phyloP scores from a whole-genome alignment of 441 rosid genomes.

The Erysimum cheiri region DNA sequence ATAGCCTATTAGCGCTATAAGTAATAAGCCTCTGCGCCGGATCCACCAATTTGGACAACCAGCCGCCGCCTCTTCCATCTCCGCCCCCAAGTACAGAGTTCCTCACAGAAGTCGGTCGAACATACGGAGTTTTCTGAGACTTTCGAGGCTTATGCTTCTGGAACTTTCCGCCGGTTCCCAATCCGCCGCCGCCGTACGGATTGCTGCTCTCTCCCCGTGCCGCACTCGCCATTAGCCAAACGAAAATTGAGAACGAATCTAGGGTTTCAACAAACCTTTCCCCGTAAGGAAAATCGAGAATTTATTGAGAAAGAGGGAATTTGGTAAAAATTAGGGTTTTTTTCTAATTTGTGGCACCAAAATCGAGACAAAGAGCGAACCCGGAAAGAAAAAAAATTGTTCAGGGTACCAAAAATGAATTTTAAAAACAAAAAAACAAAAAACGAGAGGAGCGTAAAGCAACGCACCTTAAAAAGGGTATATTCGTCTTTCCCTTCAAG shows the following conservation, averaged over 20 bases:
- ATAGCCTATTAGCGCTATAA: conserved; percentile 76
- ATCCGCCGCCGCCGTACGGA: conserved; percentile 53
- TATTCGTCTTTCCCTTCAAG: conserved; percentile 9
- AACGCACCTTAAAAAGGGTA: conserved; percentile 39
- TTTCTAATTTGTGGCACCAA: conserved; percentile 42
- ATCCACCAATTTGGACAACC: conserved; percentile 90
- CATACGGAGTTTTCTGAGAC: conserved; percentile 73
- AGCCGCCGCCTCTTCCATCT: conserved; percentile 50
- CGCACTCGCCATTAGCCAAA: conserved; percentile 63
- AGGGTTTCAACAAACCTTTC: conserved; percentile 51
- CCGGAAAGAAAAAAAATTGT: neutral
- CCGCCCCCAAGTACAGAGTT: conserved; percentile 52
- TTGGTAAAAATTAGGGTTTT: conserved; percentile 49
- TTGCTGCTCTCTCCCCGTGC: conserved; percentile 60
- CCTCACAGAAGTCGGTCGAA: conserved; percentile 57
- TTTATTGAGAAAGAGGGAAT: conserved; percentile 19
- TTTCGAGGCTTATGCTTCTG: conserved; percentile 64
- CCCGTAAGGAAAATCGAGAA: conserved; percentile 39
- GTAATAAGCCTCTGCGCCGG: conserved; percentile 86
- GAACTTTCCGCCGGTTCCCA: conserved; percentile 83
- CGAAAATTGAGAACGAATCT: conserved; percentile 39
- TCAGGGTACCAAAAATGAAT: conserved; percentile 16
- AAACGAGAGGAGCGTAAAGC: conserved; percentile 42
- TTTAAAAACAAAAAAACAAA: neutral
- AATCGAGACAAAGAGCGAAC: conserved; percentile 22